A percentile compares a stretch with the other conserved stretches of the same genome.
phyloP scores from a whole-genome alignment of 345 rosid genomes.

The Stellera chamaejasme region DNA sequence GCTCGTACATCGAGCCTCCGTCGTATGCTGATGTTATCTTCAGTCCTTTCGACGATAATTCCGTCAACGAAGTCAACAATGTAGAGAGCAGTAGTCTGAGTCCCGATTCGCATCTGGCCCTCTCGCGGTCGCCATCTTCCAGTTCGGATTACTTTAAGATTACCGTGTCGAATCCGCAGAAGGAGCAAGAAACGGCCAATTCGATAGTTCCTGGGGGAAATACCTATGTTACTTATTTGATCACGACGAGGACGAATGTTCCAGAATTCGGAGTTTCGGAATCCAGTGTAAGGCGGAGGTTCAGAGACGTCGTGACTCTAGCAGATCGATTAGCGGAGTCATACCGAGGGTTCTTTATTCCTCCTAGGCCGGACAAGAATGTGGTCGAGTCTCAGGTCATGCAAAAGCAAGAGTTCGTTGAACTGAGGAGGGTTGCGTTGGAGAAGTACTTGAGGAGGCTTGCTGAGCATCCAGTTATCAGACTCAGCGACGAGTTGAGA shows the following conservation, averaged over 20 bases:
- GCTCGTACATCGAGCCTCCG: slow-evolving; percentile 83
- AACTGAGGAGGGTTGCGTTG: slow-evolving; percentile 81
- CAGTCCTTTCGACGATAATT: slow-evolving; percentile 64
- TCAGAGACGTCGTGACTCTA: slow-evolving; percentile 72
- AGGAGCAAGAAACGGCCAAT: slow-evolving; percentile 69
- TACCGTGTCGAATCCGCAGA: slow-evolving; percentile 81
- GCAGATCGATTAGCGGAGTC: slow-evolving; percentile 80
- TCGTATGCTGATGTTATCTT: slow-evolving; percentile 80
- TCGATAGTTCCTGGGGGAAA: slow-evolving; percentile 78
- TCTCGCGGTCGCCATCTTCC: slow-evolving; percentile 57
- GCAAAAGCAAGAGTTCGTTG: slow-evolving; percentile 97
- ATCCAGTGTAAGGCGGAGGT: slow-evolving; percentile 73
- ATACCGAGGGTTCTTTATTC: slow-evolving; percentile 75
- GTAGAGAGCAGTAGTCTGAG: slow-evolving; percentile 32
- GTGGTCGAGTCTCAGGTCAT: slow-evolving; percentile 94
- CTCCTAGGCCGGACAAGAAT: slow-evolving; percentile 90
- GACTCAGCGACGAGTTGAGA: slow-evolving; percentile 76
- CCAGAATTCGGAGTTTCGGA: slow-evolving; percentile 58
- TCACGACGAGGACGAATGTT: slow-evolving; percentile 78
- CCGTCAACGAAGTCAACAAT: slow-evolving; percentile 50
- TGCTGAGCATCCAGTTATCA: slow-evolving; percentile 61
- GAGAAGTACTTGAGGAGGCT: slow-evolving; percentile 82
- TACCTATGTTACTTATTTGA: slow-evolving; percentile 58
- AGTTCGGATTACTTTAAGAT: slow-evolving; percentile 54
- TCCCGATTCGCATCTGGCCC: slow-evolving; percentile 28